Evolutionary conservation across 495 filamentous ascomycete species (phyloP).

Genomic region (Penicillium odoratum): DNA sequence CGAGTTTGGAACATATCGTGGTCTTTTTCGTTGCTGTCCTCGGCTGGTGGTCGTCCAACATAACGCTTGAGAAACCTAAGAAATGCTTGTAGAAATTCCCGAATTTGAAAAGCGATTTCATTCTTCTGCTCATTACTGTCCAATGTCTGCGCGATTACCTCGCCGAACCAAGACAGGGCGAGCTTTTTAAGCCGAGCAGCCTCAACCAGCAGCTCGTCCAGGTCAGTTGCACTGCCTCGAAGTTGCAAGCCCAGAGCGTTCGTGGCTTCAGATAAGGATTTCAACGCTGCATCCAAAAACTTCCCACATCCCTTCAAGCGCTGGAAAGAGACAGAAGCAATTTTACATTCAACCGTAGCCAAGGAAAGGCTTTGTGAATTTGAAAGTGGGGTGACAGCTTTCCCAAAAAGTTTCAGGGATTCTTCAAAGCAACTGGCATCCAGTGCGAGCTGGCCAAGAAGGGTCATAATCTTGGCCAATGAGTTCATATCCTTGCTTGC

Average conservation of each 20-base stretch:
- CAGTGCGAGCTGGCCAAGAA: conserved; percentile 47
- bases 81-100: conserved; percentile 43
- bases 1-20: conserved; percentile 33
- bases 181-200: conserved; percentile 63
- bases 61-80: conserved; percentile 49
- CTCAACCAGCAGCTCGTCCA: conserved; percentile 70
- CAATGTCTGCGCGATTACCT: conserved; percentile 31
- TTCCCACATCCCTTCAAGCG: conserved; percentile 30
- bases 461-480: conserved; percentile 35
- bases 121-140: conserved; percentile 21
- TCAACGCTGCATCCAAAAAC: conserved; percentile 20
- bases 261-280: conserved; percentile 34
- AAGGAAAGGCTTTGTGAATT: conserved; percentile 37
- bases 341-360: conserved; percentile 45
- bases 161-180: conserved; percentile 54
- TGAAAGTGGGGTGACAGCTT: conserved; percentile 35
- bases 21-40: conserved; percentile 33
- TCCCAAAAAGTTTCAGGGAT: conserved; percentile 39
- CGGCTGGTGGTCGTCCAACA: conserved; percentile 35
- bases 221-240: conserved; percentile 59
- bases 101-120: conserved; percentile 25
- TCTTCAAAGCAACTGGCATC: conserved; percentile 47
- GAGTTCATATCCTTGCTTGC: conserved; percentile 26
- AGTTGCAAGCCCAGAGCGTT: conserved; percentile 58
- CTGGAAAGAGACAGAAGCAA: conserved; percentile 43